A percentile compares a stretch with the other conserved stretches of the same genome.
Evolutionary conservation across 306 rosid genomes (phyloP).

Genomic region (Cucumis cinereus): DNA sequence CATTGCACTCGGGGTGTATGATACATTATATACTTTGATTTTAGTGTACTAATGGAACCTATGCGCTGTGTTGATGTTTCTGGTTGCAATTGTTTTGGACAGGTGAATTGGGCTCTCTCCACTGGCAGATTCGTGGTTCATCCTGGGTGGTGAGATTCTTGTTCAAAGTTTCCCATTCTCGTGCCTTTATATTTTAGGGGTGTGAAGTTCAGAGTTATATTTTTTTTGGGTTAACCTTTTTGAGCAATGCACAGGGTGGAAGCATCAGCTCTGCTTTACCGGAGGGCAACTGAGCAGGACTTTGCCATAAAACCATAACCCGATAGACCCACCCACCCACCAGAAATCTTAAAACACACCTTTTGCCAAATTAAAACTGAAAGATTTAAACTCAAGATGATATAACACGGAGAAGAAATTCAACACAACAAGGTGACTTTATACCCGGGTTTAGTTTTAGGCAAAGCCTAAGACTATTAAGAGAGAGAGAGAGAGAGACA

Average conservation of each 20-base stretch:
- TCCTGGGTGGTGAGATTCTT: constrained; percentile 79
- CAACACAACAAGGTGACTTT: not conserved
- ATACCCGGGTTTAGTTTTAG: not conserved
- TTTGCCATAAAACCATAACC: constrained; percentile 63
- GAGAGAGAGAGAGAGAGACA: not conserved
- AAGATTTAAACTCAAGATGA: constrained; percentile 1
- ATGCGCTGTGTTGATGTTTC: not conserved
- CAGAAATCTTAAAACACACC: not conserved
- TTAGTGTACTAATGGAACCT: too few species aligned
- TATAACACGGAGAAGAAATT: constrained; percentile 2
- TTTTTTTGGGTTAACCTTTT: not conserved
- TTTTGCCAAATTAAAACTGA: constrained; percentile 32
- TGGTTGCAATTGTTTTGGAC: constrained; percentile 23
- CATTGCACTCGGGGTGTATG: too few species aligned
- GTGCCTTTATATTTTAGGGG: not conserved
- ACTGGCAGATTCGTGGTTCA: constrained; percentile 72
- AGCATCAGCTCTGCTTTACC: constrained; percentile 94
- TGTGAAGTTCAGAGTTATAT: not conserved
- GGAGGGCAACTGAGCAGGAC: constrained; percentile 94
- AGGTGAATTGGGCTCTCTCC: constrained; percentile 89
- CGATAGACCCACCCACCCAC: not conserved
- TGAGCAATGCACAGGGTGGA: constrained; percentile 65
- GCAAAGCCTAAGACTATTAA: not conserved
- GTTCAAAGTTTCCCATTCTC: not conserved
- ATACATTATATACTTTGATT: too few species aligned